Evolutionary conservation across 2,329 filamentous ascomycete species (phyloP), one percentile per base, ranked within the genome.

Genomic region (Ramularia endophylla): DNA sequence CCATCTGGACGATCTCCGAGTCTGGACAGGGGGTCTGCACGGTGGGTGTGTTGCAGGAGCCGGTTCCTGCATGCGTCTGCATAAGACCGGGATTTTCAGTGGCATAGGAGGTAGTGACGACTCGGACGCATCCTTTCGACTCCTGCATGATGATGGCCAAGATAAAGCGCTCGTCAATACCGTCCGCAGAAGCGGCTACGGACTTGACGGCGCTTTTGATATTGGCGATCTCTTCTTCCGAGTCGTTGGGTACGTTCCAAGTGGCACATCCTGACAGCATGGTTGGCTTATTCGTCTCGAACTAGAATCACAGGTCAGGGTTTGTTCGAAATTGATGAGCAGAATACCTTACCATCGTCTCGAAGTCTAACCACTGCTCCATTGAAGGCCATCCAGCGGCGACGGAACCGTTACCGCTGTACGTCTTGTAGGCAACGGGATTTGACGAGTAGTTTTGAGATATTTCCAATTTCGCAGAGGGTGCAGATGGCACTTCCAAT

Each of bases 71-170:
- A 28, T 55, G 39, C 3, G 33, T 33, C 5, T 27, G 32, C 2
- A 31, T 49, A 3, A 41, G 37, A 30, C 47, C 51, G 32, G 45
- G 39, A 47, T 68, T 69, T 51, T 66, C 68, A 7, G 54, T 58
- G 16, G 60, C 62, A 50, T 66, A 65, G 44, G 59, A 54, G 1
- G 70, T 69, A 0, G 68, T 70, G 2, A 61, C 63, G 17, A 60
- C 70, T 32, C 68, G 65, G 2, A 71, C 67, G 47, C 69, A 72
- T 38, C 70, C 70, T 39, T 65, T 66, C 36, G 60, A 65, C 48
- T 73, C 70, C 49, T 73, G 69, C 57, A 72, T 62, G 28, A 70
- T 55, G 39, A 69, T 59, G 22, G 66, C 66, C 39, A 71, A 58
- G 44, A 72, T 64, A 61, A 68, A 68, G 36, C 64, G 60, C 17